A percentile compares a stretch with the other conserved stretches of the same genome.
Conservation (phyloP, 2,329 filamentous ascomycete species). For the Pyrenophora seminiperda region DNA sequence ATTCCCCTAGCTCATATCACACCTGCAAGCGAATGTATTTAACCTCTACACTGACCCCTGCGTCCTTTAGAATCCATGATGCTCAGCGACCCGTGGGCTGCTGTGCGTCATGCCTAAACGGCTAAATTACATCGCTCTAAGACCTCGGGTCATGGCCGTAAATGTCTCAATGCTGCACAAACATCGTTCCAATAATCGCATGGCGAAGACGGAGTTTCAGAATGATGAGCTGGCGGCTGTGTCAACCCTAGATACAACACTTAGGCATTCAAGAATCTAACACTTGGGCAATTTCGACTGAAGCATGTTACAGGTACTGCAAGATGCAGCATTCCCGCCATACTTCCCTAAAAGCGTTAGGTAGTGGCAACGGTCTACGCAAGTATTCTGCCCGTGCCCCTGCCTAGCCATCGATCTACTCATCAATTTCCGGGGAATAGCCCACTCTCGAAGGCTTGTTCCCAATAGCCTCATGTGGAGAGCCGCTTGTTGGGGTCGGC, state of each 20-base stretch:
- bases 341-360: background rate
- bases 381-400: conserved; percentile 30
- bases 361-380: background rate
- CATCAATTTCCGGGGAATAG: conserved; percentile 28
- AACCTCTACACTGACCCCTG: background rate
- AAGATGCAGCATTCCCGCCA: background rate
- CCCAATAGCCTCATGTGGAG: conserved; percentile 28
- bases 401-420: conserved; percentile 35
- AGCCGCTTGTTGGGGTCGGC: conserved; percentile 23
- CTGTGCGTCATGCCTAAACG: conserved; percentile 36
- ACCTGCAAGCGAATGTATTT: background rate
- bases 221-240: too few relatives aligned
- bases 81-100: conserved; percentile 7
- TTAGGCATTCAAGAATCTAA: too few relatives aligned
- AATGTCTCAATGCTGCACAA: conserved; percentile 2
- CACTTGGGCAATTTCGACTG: too few relatives aligned
- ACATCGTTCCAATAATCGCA: too few relatives aligned
- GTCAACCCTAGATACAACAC: too few relatives aligned
- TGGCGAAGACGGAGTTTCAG: too few relatives aligned
- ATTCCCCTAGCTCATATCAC: background rate
- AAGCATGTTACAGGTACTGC: background rate
- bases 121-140: conserved; percentile 31
- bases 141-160: conserved; percentile 5
- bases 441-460: conserved; percentile 34
- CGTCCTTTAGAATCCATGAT: conserved; percentile 11